Conservation (phyloP, 805 yeast genomes). For the Saccharomycopsis fodiens region DNA sequence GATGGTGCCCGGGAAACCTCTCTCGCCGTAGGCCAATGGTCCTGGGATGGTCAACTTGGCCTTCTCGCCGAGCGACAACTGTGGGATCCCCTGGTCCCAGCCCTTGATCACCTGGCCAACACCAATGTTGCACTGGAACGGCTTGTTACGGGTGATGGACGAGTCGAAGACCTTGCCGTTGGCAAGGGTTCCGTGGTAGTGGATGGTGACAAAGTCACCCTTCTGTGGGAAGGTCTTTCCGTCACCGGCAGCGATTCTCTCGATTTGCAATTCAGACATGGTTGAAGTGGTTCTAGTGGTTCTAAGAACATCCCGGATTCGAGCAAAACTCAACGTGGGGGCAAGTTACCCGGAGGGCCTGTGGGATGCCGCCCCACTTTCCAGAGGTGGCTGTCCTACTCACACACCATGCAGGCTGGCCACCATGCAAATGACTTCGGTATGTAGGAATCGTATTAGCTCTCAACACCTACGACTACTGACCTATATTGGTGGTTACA, state of each 20-base stretch:
- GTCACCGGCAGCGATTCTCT: slow-evolving; percentile 41
- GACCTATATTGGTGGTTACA: no score
- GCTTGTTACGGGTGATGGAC: slow-evolving; percentile 91
- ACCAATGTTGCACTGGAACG: slow-evolving; percentile 94
- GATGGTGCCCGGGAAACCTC: slow-evolving; percentile 94
- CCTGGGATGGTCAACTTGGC: slow-evolving; percentile 92
- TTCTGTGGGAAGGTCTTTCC: slow-evolving; percentile 77
- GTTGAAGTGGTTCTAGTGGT: neutral
- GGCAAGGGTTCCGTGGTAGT: slow-evolving; percentile 91
- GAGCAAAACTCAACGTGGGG: no score
- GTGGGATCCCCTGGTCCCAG: slow-evolving; percentile 94
- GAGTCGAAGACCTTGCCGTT: slow-evolving; percentile 96
- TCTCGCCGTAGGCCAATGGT: slow-evolving; percentile 83
- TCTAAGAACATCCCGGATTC: neutral
- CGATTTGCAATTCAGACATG: slow-evolving; percentile 28
- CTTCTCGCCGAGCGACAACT: slow-evolving; percentile 86
- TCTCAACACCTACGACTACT: no score
- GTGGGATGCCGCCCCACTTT: no score
- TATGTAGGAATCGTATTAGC: no score
- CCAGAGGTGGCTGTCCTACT: no score
- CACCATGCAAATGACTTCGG: no score
- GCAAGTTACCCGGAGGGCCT: no score
- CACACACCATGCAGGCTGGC: no score
- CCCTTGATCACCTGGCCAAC: slow-evolving; percentile 96
- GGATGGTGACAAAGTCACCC: slow-evolving; percentile 89